Base-by-base conservation (phyloP, 1,284 basidiomycete genomes). In the Naganishia sp. region DNA sequence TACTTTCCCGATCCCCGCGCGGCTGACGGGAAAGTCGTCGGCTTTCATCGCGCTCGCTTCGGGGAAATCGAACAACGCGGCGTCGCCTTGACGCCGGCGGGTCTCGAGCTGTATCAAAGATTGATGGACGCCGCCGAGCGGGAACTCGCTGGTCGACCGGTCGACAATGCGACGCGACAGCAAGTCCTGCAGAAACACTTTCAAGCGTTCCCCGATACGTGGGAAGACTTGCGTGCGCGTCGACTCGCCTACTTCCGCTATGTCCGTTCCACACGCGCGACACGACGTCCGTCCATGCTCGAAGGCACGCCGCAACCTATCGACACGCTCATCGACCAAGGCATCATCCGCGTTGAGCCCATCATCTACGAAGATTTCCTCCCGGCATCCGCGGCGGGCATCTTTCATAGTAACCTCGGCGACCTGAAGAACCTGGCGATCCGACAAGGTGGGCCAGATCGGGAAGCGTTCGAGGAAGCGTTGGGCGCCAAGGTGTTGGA, bases 281-380 rank as follows among this genome's bases (percentile, higher is more conserved):
- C 48, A 2, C 59, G 59, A 3, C 59, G 59, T 28, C 59, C 59
- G n/a, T 61, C 59, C 3, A 39, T 61, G 33, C 49, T 61, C 46
- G 36, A 52, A 16, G 59, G 59, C 3, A 61, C 45, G 43, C 36
- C 59, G 13, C 59, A 61, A 15, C 59, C 59, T 1, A 60, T 59
- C 43, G 50, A 53, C 16, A 55, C 45, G 39, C 75, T 81, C 45
- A 70, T 80, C 23, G 39, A 61, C 6, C 60, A 65, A 1, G 79
- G 79, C 0, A 67, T 71, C 13, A 72, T 80, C 23, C 67, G 63
- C 0, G 74, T 71, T 44, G 72, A 74, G 43, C 78, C 80, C 7
- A 74, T 82, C 23, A 76, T 77, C 9, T 82, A 81, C 67, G 81
- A 82, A 66, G 81, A 81, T 66, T 82, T 82, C 69, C 68, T 82